These are phyloP conservation scores for Fonsecaea pedrosoi DNA, from an alignment of 2,329 filamentous ascomycete genomes.

Conservation along the genomic window DNA sequence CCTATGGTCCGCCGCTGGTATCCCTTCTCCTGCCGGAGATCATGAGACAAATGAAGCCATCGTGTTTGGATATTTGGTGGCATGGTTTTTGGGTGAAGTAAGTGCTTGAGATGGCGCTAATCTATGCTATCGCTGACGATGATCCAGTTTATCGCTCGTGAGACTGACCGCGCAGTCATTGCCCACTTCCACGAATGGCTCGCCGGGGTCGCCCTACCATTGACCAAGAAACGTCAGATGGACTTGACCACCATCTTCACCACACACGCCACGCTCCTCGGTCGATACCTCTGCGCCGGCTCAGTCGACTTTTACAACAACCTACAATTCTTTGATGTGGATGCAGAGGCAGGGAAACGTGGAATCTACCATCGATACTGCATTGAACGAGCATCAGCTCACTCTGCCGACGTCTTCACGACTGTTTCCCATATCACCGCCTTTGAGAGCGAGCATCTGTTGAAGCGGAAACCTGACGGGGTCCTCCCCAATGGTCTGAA, in stretches of 20 bases:
- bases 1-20: slow-evolving; percentile 89
- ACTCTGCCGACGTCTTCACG: slow-evolving; percentile 94
- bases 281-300: slow-evolving; percentile 93
- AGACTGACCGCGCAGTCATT: slow-evolving; percentile 89
- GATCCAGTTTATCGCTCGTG: slow-evolving; percentile 84
- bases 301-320: slow-evolving; percentile 99
- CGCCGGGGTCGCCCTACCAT: slow-evolving; percentile 86
- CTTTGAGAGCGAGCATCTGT: slow-evolving; percentile 94
- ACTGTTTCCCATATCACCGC: slow-evolving; percentile 98
- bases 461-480: slow-evolving; percentile 97
- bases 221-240: slow-evolving; percentile 92
- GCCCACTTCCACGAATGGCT: slow-evolving; percentile 99
- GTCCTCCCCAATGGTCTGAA: slow-evolving; percentile 96
- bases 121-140: slow-evolving; percentile 24
- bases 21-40: slow-evolving; percentile 89
- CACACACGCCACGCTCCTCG: slow-evolving; percentile 92
- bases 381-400: slow-evolving; percentile 91
- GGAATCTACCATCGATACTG: slow-evolving; percentile 99
- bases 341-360: slow-evolving; percentile 94
- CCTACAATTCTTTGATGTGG: slow-evolving; percentile 93
- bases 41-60: slow-evolving; percentile 97
- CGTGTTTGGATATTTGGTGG: slow-evolving; percentile 95
- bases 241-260: slow-evolving; percentile 99
- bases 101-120: slow-evolving; percentile 40
- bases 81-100: slow-evolving; percentile 98